These are phyloP conservation scores for Pyrenophora tritici-repentis DNA, from an alignment of 2,329 filamentous ascomycete genomes.

Conservation along the genomic window DNA sequence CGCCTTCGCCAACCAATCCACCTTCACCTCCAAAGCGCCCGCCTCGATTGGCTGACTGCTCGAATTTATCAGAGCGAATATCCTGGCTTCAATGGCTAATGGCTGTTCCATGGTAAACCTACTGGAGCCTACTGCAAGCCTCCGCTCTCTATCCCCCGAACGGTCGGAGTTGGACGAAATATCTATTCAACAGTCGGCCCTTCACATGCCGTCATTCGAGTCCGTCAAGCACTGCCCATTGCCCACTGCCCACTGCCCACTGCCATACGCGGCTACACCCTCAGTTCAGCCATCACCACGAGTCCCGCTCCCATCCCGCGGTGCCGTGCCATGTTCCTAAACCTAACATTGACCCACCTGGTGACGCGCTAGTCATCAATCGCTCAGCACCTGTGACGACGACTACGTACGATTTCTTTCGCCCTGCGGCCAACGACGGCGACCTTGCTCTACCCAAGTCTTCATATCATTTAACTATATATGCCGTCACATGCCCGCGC, in stretches of 20 bases:
- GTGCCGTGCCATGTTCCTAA: slow-evolving; percentile 3
- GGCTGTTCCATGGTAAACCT: slow-evolving; percentile 11
- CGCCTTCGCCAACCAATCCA: slow-evolving; percentile 21
- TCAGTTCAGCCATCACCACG: no score
- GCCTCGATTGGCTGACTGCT: slow-evolving; percentile 20
- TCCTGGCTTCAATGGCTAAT: slow-evolving; percentile 17
- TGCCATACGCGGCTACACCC: background rate
- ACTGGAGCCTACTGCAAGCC: slow-evolving; percentile 12
- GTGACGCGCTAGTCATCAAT: slow-evolving; percentile 2
- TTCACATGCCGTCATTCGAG: background rate
- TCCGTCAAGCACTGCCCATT: background rate
- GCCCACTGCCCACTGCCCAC: background rate
- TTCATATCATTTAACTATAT: no score
- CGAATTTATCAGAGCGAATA: slow-evolving; percentile 14
- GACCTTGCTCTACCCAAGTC: background rate
- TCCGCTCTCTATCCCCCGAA: slow-evolving; percentile 11
- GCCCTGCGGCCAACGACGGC: slow-evolving; percentile 9
- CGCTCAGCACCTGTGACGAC: slow-evolving; percentile 7
- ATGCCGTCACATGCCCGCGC: background rate
- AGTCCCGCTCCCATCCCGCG: background rate
- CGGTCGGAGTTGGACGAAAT: background rate
- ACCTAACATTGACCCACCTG: background rate
- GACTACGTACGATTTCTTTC: no score
- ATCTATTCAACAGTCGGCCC: background rate
- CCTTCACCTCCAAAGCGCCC: slow-evolving; percentile 4